These are phyloP conservation scores for Psilocybe mexicana DNA, from an alignment of 1,284 basidiomycete genomes.

Conservation along the genomic window DNA sequence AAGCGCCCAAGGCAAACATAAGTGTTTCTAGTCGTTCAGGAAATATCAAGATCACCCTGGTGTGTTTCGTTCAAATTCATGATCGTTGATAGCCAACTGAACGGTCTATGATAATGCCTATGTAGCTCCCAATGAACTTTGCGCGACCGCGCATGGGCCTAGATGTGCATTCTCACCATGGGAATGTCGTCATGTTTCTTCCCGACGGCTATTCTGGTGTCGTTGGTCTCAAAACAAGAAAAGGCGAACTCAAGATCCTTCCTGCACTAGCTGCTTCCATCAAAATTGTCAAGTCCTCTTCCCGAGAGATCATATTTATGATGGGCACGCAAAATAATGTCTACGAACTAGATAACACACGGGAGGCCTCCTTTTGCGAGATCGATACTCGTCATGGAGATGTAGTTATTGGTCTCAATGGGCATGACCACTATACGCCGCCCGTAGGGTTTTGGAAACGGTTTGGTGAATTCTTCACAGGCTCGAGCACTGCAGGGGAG, in stretches of 20 bases:
- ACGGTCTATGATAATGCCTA: neutral
- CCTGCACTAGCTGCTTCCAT: conserved; percentile 33
- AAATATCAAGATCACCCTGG: conserved; percentile 39
- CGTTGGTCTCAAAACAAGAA: conserved; percentile 37
- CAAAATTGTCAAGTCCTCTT: conserved; percentile 36
- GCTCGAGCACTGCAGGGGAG: neutral
- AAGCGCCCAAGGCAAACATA: conserved; percentile 33
- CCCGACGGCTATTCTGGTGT: conserved; percentile 40
- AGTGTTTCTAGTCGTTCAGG: conserved; percentile 34
- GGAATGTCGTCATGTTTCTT: conserved; percentile 38
- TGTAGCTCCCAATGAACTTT: conserved; percentile 26
- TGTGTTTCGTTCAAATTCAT: conserved; percentile 20
- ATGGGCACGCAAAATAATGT: conserved; percentile 28
- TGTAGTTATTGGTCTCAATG: conserved; percentile 39
- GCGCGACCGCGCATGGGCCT: conserved; percentile 37
- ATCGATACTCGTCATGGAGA: conserved; percentile 35
- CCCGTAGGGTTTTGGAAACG: conserved; percentile 39
- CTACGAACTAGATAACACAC: conserved; percentile 18
- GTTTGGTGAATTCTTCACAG: conserved; percentile 24
- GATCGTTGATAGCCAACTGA: conserved; percentile 2
- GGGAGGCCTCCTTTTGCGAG: conserved; percentile 37
- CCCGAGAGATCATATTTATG: conserved; percentile 38
- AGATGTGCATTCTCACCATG: conserved; percentile 35
- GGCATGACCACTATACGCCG: conserved; percentile 33
- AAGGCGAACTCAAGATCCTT: conserved; percentile 35